These are phyloP conservation scores for Aschersonia sp. DNA, from an alignment of 2,329 filamentous ascomycete species.

Conservation along the genomic window DNA sequence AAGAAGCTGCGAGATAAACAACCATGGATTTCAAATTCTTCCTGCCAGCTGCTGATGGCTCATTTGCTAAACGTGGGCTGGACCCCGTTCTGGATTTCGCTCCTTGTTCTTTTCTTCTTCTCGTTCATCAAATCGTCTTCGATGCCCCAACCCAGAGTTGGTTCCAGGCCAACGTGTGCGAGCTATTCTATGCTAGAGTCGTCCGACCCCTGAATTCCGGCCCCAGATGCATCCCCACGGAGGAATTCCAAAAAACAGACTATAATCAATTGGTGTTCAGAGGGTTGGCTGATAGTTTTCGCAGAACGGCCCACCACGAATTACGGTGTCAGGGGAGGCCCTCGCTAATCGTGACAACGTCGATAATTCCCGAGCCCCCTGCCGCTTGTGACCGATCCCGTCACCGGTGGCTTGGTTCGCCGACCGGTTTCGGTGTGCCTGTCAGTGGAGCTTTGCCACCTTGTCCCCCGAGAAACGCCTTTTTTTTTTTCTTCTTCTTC, in stretches of 20 bases:
- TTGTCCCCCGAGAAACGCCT: neutral
- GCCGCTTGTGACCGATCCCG: neutral
- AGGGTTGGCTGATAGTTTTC: neutral
- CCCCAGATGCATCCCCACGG: neutral
- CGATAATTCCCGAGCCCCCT: neutral
- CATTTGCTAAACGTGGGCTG: too few relatives aligned
- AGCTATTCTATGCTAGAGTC: neutral
- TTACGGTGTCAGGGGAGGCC: slow-evolving; percentile 4
- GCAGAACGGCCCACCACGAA: neutral
- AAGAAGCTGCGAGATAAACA: too few relatives aligned
- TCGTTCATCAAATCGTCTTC: too few relatives aligned
- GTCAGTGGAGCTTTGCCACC: neutral
- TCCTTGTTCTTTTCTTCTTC: too few relatives aligned
- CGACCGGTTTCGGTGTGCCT: neutral
- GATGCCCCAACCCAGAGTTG: too few relatives aligned
- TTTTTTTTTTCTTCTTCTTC: neutral
- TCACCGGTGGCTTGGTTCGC: neutral
- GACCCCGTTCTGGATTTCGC: too few relatives aligned
- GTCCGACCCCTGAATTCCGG: neutral
- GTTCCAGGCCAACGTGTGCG: too few relatives aligned
- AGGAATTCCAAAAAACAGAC: neutral
- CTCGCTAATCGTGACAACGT: slow-evolving; percentile 8
- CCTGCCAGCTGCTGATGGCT: too few relatives aligned
- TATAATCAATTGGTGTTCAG: neutral
- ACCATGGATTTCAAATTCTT: too few relatives aligned